These are phyloP conservation scores for Silybum marianum DNA, from an alignment of 129 eudicot genomes.

Conservation along the genomic window DNA sequence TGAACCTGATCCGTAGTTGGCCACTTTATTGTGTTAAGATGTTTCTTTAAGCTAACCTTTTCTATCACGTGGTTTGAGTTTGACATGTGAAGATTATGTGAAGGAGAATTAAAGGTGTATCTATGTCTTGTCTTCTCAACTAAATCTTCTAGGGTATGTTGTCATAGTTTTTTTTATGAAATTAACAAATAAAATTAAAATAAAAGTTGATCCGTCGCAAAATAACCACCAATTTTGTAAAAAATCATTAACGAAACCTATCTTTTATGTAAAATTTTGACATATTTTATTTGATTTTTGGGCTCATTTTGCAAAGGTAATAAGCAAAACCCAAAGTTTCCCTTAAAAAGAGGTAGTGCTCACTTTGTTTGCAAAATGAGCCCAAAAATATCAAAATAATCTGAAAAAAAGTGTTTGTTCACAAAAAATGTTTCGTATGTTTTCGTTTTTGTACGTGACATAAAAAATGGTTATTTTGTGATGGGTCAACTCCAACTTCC, in stretches of 20 bases:
- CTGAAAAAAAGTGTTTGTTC: background rate
- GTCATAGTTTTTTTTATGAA: background rate
- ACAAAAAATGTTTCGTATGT: background rate
- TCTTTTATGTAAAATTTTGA: background rate
- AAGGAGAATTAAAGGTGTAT: constrained; percentile 29
- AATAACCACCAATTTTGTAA: background rate
- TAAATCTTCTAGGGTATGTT: background rate
- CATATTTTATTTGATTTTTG: background rate
- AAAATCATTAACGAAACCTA: background rate
- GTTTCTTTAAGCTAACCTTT: constrained; percentile 28
- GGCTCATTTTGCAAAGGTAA: background rate
- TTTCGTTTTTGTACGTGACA: too few species aligned
- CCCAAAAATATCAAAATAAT: background rate
- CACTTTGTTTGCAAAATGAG: background rate
- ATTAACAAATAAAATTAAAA: background rate
- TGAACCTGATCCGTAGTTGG: constrained; percentile 42
- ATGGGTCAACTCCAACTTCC: background rate
- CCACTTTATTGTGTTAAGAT: constrained; percentile 7
- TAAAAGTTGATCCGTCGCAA: background rate
- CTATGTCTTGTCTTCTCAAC: constrained; percentile 19
- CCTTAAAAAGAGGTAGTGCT: background rate
- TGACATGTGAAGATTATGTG: constrained; percentile 40
- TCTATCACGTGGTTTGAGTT: constrained; percentile 12
- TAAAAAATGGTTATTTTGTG: background rate
- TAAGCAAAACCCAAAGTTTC: background rate